phyloP scores from a whole-genome alignment of 129 eudicot species.

The sunflower (Helianthus annuus) region HanXRQr2.0-SUNRISE NC_035437.2:167183470-167183969 shows the following conservation, averaged over 20 bases:
- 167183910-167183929: slow-evolving; percentile 99
- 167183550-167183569: slow-evolving; percentile 74
- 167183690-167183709: slow-evolving; percentile 99
- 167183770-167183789: slow-evolving; percentile 98
- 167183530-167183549: slow-evolving; percentile 96
- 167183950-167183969: slow-evolving; percentile 95
- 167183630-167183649: slow-evolving; percentile 2
- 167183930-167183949: slow-evolving; percentile 99
- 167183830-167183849: slow-evolving; percentile 15
- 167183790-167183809: slow-evolving; percentile 99
- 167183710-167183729: slow-evolving; percentile 87
- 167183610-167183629: not conserved
- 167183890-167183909: slow-evolving; percentile 46
- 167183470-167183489: slow-evolving; percentile 99
- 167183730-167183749: slow-evolving; percentile 86
- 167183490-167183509: slow-evolving; percentile 98
- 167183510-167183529: slow-evolving; percentile 97
- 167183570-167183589: not conserved
- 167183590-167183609: not conserved
- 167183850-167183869: slow-evolving; percentile 24
- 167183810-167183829: slow-evolving; percentile 25
- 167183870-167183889: slow-evolving; percentile 15
- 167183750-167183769: slow-evolving; percentile 99
- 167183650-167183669: not conserved
- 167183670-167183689: slow-evolving; percentile 58